These are phyloP conservation scores for Mortierella sp. DNA, from an alignment of 371 early-diverging fungal genomes.

Conservation along the genomic window DNA sequence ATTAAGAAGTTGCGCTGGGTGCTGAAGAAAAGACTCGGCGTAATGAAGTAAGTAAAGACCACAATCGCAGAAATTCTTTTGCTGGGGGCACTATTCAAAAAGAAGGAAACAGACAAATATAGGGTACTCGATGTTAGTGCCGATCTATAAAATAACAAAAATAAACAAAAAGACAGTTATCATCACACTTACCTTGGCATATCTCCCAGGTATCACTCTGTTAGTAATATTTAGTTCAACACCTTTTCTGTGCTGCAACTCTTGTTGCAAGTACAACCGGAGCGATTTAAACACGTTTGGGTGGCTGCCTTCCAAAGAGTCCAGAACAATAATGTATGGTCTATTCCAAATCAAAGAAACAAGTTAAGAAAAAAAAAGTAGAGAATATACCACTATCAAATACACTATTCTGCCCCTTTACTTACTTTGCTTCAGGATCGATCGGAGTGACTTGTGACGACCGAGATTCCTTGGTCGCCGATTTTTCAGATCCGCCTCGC, in stretches of 20 bases:
- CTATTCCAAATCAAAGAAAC: conserved; percentile 1
- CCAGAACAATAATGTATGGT: conserved; percentile 57
- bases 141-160: background rate
- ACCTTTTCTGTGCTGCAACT: conserved; percentile 38
- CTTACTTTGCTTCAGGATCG: conserved; percentile 33
- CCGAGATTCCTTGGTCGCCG: too few relatives aligned
- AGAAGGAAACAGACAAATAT: background rate
- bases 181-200: conserved; percentile 46
- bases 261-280: conserved; percentile 54
- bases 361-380: background rate
- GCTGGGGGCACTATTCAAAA: conserved; percentile 53
- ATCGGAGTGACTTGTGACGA: background rate
- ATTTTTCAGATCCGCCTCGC: too few relatives aligned
- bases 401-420: too few relatives aligned
- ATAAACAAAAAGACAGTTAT: background rate
- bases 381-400: background rate
- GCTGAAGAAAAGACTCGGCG: conserved; percentile 59
- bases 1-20: conserved; percentile 49
- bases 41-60: conserved; percentile 70
- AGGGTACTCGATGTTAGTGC: background rate
- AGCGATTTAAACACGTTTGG: conserved; percentile 50
- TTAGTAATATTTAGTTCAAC: conserved; percentile 15
- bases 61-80: conserved; percentile 72
- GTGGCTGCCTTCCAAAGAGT: conserved; percentile 63
- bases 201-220: conserved; percentile 28